These are phyloP conservation scores for Quercus gilva DNA, from an alignment of 306 rosid species.

Conservation along the genomic window DNA sequence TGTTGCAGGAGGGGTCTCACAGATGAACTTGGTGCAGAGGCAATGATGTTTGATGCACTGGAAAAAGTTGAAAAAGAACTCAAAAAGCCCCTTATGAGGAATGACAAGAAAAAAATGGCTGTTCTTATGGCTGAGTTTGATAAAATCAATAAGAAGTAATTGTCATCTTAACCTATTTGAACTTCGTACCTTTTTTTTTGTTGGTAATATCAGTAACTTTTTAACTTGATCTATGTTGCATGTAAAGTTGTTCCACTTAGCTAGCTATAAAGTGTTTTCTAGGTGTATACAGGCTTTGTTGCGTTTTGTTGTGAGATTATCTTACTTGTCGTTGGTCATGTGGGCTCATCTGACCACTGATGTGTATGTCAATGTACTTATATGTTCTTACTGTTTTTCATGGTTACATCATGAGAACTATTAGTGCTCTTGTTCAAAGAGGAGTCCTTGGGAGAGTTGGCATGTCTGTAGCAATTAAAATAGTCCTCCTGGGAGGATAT, in stretches of 20 bases:
- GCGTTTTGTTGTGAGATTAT: neutral
- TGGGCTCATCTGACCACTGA: neutral
- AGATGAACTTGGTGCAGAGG: conserved; percentile 85
- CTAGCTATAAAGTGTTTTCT: neutral
- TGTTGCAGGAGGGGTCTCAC: conserved; percentile 67
- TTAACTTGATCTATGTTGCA: neutral
- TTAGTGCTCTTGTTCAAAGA: too few relatives aligned
- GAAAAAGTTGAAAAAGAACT: conserved; percentile 83
- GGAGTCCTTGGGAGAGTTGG: too few relatives aligned
- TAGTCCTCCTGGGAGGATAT: neutral
- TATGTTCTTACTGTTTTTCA: neutral
- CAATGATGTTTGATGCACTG: conserved; percentile 80
- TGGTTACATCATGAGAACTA: neutral
- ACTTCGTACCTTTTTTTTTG: neutral
- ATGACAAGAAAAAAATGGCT: conserved; percentile 86
- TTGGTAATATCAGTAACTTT: neutral
- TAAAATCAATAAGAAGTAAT: conserved; percentile 72
- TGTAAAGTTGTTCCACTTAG: neutral
- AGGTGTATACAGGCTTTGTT: neutral
- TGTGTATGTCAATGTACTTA: neutral
- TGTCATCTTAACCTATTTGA: neutral
- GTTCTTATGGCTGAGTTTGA: conserved; percentile 83
- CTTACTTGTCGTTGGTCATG: neutral
- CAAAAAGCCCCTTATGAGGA: conserved; percentile 78
- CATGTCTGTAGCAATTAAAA: too few relatives aligned